phyloP scores from a whole-genome alignment of 2,329 filamentous ascomycete genomes.

The Ciborinia camelliae region DNA sequence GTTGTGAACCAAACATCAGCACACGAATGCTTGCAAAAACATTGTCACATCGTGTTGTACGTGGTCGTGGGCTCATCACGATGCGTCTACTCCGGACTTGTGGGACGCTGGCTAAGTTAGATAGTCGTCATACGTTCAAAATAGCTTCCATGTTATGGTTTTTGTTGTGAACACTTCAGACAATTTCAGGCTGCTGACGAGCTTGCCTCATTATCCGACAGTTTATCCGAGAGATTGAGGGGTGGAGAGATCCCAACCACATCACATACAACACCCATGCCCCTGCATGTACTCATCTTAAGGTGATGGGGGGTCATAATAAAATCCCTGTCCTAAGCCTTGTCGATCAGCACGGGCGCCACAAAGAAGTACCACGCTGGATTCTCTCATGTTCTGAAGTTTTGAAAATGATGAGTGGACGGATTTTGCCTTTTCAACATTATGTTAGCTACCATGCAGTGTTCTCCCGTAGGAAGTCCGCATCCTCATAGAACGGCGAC shows the following conservation, averaged over 20 bases:
- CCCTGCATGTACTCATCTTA: constrained; percentile 21
- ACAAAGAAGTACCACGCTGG: constrained; percentile 19
- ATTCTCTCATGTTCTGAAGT: constrained; percentile 10
- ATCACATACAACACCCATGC: constrained; percentile 19
- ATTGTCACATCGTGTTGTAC: constrained; percentile 9
- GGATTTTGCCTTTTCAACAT: constrained; percentile 9
- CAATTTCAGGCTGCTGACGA: constrained; percentile 18
- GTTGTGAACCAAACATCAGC: constrained; percentile 15
- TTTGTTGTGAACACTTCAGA: constrained; percentile 2
- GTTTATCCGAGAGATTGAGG: constrained; percentile 23
- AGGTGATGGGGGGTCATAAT: constrained; percentile 20
- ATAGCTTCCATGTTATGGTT: constrained; percentile 3
- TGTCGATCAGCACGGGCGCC: constrained; percentile 21
- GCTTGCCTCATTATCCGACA: constrained; percentile 19
- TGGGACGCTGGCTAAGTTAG: constrained; percentile 14
- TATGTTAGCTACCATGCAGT: constrained; percentile 17
- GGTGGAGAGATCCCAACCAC: constrained; percentile 18
- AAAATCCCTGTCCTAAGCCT: constrained; percentile 14
- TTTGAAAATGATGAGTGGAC: constrained; percentile 14
- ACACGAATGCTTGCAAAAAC: constrained; percentile 12
- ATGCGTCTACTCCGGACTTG: constrained; percentile 10
- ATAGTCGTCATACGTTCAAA: constrained; percentile 14
- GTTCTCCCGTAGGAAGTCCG: constrained; percentile 19
- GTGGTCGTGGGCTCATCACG: constrained; percentile 7
- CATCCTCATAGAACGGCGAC: constrained; percentile 19